These are phyloP conservation scores for Trypanosoma theileri DNA, from an alignment of 208 protist species.

Conservation along the genomic window DNA sequence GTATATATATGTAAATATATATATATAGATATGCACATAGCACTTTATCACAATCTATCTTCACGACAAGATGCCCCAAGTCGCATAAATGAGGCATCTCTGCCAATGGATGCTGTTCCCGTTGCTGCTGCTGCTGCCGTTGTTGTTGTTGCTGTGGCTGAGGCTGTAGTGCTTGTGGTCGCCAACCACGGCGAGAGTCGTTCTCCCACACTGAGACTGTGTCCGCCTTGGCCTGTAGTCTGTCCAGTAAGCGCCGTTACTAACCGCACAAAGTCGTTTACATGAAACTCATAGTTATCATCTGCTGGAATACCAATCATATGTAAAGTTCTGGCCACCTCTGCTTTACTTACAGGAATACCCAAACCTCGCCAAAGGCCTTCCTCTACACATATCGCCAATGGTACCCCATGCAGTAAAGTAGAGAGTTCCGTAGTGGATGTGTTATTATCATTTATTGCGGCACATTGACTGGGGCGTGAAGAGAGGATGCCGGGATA, in stretches of 20 bases:
- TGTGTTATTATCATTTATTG: background rate
- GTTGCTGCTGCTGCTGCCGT: background rate
- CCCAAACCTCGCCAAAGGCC: constrained; percentile 51
- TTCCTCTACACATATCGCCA: constrained; percentile 49
- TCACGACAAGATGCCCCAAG: constrained; percentile 11
- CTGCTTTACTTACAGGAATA: constrained; percentile 36
- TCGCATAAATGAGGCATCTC: constrained; percentile 19
- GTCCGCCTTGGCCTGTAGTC: too few species aligned
- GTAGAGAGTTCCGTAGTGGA: constrained; percentile 13
- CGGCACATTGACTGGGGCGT: constrained; percentile 7
- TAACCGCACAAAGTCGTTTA: constrained; percentile 36
- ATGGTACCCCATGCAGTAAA: constrained; percentile 35
- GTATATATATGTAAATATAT: background rate
- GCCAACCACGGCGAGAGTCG: constrained; percentile 4
- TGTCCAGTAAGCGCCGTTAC: constrained; percentile 19
- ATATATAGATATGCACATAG: too few species aligned
- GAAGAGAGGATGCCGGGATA: constrained; percentile 1
- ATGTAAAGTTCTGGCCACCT: constrained; percentile 38
- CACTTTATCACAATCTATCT: constrained; percentile 1
- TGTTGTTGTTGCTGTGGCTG: background rate
- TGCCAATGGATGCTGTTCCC: constrained; percentile 1
- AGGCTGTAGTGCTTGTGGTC: too few species aligned
- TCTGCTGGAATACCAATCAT: constrained; percentile 36
- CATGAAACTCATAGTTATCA: constrained; percentile 25
- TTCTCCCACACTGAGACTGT: background rate